Evolutionary conservation across 345 rosid species (phyloP).

Genomic region (Aquilaria sinensis): DNA sequence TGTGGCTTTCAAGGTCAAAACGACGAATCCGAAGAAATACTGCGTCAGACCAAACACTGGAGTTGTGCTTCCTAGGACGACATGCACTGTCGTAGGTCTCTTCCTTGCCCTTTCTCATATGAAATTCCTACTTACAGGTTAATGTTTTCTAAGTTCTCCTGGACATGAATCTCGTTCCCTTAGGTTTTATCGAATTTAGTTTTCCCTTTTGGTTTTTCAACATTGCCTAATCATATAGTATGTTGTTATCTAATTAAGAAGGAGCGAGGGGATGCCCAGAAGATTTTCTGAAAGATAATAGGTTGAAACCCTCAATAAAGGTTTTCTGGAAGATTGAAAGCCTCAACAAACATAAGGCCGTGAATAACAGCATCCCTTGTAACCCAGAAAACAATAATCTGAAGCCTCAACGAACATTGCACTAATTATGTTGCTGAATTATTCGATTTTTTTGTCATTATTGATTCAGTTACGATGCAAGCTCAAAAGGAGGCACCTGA

Average conservation of each 20-base stretch:
- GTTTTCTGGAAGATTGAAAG: too few species aligned
- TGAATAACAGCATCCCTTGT: too few species aligned
- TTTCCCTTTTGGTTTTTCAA: not conserved
- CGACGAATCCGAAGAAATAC: slow-evolving; percentile 92
- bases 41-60: slow-evolving; percentile 86
- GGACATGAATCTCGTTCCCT: too few species aligned
- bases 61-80: slow-evolving; percentile 62
- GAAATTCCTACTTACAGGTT: slow-evolving; percentile 4
- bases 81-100: slow-evolving; percentile 70
- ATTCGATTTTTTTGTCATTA: slow-evolving; percentile 13
- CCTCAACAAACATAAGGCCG: too few species aligned
- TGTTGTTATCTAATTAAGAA: too few species aligned
- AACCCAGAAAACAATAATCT: too few species aligned
- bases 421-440: not conserved
- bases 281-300: too few species aligned
- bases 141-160: not conserved
- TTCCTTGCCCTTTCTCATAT: slow-evolving; percentile 7
- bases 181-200: too few species aligned
- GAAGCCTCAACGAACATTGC: too few species aligned
- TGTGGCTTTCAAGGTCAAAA: slow-evolving; percentile 86
- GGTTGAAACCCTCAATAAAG: too few species aligned
- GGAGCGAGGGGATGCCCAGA: too few species aligned
- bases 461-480: slow-evolving; percentile 77
- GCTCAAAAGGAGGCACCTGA: slow-evolving; percentile 75
- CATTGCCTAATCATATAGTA: too few species aligned